phyloP scores from a whole-genome alignment of 2,329 filamentous ascomycete species.

The Diaporthe sp. region DNA sequence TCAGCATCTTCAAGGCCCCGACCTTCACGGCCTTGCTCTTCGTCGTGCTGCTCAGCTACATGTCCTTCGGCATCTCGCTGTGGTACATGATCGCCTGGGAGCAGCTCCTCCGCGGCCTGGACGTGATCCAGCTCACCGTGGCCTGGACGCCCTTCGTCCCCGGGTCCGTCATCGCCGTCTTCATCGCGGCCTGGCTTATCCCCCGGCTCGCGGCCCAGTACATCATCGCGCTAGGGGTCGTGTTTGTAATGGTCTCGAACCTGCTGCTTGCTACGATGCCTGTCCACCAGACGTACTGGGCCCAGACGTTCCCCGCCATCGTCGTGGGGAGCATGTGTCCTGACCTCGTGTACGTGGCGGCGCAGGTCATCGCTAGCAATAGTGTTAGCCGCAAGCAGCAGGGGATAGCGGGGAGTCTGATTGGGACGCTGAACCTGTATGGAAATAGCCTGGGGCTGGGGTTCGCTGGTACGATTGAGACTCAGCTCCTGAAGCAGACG shows the following conservation, averaged over 20 bases:
- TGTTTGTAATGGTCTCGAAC: conserved; percentile 43
- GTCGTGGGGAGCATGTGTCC: conserved; percentile 51
- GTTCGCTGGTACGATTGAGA: conserved; percentile 49
- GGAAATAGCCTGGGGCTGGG: conserved; percentile 46
- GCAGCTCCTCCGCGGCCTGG: conserved; percentile 53
- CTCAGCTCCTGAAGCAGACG: conserved; percentile 29
- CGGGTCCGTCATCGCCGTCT: conserved; percentile 49
- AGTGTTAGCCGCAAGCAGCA: conserved; percentile 58
- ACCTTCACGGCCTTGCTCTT: conserved; percentile 55
- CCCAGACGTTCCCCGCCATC: conserved; percentile 52
- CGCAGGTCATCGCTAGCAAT: conserved; percentile 65
- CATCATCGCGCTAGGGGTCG: conserved; percentile 57
- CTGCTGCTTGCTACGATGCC: conserved; percentile 56
- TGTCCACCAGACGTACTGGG: conserved; percentile 55
- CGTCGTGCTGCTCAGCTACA: conserved; percentile 57
- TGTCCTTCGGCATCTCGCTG: conserved; percentile 57
- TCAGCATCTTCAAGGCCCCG: conserved; percentile 55
- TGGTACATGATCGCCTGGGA: conserved; percentile 61
- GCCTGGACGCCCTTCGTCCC: conserved; percentile 54
- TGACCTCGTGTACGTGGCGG: conserved; percentile 61
- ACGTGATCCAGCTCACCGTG: conserved; percentile 51
- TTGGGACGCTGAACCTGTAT: conserved; percentile 52
- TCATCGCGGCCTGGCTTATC: conserved; percentile 56
- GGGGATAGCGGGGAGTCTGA: conserved; percentile 60
- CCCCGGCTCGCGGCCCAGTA: conserved; percentile 57